Percentiles rank a stretch among this genome's conserved stretches.
phyloP scores from a whole-genome alignment of 345 rosid genomes.

The Draba incana region DNA sequence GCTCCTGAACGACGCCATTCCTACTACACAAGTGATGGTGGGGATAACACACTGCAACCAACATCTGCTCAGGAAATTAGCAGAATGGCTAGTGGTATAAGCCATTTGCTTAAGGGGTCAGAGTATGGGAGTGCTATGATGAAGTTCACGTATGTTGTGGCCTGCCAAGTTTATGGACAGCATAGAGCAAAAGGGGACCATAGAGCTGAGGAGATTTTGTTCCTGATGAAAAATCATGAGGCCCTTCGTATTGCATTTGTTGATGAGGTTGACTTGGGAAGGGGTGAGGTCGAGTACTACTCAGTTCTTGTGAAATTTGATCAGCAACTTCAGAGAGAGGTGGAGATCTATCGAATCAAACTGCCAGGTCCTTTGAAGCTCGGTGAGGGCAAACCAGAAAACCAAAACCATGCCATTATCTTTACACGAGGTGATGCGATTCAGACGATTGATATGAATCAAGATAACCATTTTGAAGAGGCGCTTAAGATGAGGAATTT shows the following conservation, averaged over 20 bases:
- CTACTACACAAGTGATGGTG: constrained; percentile 40
- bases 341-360: constrained; percentile 89
- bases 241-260: constrained; percentile 97
- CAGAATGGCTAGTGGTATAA: constrained; percentile 66
- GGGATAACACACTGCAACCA: constrained; percentile 40
- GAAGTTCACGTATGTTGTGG: constrained; percentile 93
- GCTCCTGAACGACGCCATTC: constrained; percentile 41
- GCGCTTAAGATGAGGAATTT: constrained; percentile 96
- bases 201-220: constrained; percentile 81
- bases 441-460: constrained; percentile 99
- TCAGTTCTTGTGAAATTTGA: constrained; percentile 96
- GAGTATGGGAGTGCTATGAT: constrained; percentile 90
- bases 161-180: constrained; percentile 93
- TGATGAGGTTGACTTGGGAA: constrained; percentile 71
- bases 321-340: constrained; percentile 74
- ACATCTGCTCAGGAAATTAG: constrained; percentile 60
- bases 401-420: constrained; percentile 95
- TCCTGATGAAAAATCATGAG: constrained; percentile 83
- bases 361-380: constrained; percentile 96
- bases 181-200: constrained; percentile 93
- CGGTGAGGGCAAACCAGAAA: constrained; percentile 99
- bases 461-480: constrained; percentile 98
- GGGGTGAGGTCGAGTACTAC: constrained; percentile 70
- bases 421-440: constrained; percentile 98
- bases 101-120: constrained; percentile 71